Conservation (phyloP, 345 rosid species). For the Hirschfeldia incana region DNA sequence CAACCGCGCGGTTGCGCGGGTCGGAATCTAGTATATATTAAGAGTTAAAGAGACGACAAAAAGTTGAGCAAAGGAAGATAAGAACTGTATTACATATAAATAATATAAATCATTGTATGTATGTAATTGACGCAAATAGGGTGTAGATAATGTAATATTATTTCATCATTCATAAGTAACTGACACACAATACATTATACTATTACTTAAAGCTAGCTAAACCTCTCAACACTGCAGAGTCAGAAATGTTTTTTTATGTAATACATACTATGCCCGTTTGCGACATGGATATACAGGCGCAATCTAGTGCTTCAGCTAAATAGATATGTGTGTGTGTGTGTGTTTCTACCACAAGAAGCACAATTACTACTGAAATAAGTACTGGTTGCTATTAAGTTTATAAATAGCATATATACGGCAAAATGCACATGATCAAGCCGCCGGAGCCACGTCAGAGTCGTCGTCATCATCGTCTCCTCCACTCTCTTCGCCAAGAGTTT, state of each 20-base stretch:
- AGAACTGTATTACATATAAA: neutral
- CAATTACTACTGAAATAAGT: neutral
- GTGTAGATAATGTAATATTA: slow-evolving; percentile 3
- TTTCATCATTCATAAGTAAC: slow-evolving; percentile 10
- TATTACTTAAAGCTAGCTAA: slow-evolving; percentile 27
- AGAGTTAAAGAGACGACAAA: slow-evolving; percentile 9
- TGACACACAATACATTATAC: slow-evolving; percentile 15
- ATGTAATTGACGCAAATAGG: neutral
- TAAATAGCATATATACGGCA: slow-evolving; percentile 16
- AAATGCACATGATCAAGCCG: slow-evolving; percentile 35
- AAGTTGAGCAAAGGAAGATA: slow-evolving; percentile 18
- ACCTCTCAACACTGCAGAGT: slow-evolving; percentile 33
- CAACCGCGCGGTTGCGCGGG: too few relatives aligned
- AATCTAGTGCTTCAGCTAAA: slow-evolving; percentile 8
- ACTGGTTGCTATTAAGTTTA: slow-evolving; percentile 20
- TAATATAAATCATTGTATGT: neutral
- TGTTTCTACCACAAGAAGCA: slow-evolving; percentile 15
- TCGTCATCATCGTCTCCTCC: slow-evolving; percentile 46
- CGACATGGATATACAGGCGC: slow-evolving; percentile 23
- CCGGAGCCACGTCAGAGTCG: slow-evolving; percentile 40
- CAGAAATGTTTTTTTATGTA: slow-evolving; percentile 29
- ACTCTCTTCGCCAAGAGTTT: slow-evolving; percentile 22
- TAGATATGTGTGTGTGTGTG: neutral
- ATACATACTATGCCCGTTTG: slow-evolving; percentile 6
- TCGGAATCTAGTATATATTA: too few relatives aligned